These are phyloP conservation scores for Botrytis medusae DNA, from an alignment of 2,329 filamentous ascomycete species.

Conservation along the genomic window DNA sequence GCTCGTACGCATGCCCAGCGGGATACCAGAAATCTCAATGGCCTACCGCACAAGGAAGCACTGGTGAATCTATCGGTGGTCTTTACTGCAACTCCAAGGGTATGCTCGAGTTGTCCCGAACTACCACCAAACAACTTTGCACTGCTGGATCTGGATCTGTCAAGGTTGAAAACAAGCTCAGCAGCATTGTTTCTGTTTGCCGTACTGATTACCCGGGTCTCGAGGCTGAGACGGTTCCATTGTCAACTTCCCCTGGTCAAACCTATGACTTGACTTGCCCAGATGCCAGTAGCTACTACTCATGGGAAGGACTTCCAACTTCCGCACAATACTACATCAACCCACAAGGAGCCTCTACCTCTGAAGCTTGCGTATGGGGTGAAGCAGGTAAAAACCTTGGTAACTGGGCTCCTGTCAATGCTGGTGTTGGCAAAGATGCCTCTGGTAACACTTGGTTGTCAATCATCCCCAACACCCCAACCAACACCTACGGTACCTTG, in stretches of 20 bases:
- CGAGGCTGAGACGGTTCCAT: constrained; percentile 82
- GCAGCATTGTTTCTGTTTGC: constrained; percentile 70
- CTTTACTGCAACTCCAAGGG: constrained; percentile 72
- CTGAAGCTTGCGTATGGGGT: constrained; percentile 77
- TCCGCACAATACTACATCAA: constrained; percentile 98
- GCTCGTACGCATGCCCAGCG: constrained; percentile 89
- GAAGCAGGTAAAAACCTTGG: constrained; percentile 58
- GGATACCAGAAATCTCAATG: constrained; percentile 94
- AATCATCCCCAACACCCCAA: constrained; percentile 81
- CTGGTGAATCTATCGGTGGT: constrained; percentile 84
- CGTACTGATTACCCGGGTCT: constrained; percentile 95
- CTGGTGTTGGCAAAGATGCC: constrained; percentile 72
- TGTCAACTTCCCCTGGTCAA: constrained; percentile 60
- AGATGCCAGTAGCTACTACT: constrained; percentile 67
- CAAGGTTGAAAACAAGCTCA: constrained; percentile 72
- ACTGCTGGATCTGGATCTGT: constrained; percentile 66
- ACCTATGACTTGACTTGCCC: constrained; percentile 72
- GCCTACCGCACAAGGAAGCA: constrained; percentile 74
- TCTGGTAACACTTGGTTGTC: constrained; percentile 73
- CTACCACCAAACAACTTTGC: constrained; percentile 69
- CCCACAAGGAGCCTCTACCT: constrained; percentile 65
- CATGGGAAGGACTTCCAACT: constrained; percentile 71
- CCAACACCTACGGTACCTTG: constrained; percentile 61
- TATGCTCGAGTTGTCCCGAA: constrained; percentile 75
- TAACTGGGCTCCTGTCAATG: constrained; percentile 85